Percentiles rank a stretch among this genome's conserved stretches.
phyloP scores from a whole-genome alignment of 2,329 filamentous ascomycete genomes.

The Diaporthe nobilis region DNA sequence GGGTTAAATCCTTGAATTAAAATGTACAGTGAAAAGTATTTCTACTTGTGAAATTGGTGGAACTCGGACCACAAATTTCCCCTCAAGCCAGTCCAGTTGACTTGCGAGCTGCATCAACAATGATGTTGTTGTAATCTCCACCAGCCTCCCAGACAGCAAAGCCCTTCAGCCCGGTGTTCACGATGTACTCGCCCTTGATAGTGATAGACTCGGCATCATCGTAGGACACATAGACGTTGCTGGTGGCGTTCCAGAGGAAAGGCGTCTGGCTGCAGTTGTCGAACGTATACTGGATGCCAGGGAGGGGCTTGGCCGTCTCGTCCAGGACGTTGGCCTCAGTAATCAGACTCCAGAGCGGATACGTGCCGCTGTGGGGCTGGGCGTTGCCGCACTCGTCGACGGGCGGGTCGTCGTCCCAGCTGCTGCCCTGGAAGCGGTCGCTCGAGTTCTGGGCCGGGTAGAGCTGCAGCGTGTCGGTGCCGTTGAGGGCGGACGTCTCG shows the following conservation, averaged over 20 bases:
- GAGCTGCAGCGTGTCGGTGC: constrained; percentile 33
- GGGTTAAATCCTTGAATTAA: neutral
- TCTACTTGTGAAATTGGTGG: neutral
- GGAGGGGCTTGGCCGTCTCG: constrained; percentile 34
- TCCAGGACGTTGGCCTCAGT: constrained; percentile 42
- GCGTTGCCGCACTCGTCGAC: constrained; percentile 41
- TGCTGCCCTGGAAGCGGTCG: constrained; percentile 43
- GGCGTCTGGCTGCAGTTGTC: constrained; percentile 43
- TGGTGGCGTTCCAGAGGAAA: constrained; percentile 37
- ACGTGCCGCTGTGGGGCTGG: constrained; percentile 41
- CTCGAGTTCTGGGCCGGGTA: constrained; percentile 43
- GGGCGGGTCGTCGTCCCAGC: constrained; percentile 43
- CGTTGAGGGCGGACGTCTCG: constrained; percentile 35
- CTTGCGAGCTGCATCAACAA: constrained; percentile 37
- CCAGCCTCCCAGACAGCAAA: constrained; percentile 42
- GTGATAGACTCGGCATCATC: constrained; percentile 41
- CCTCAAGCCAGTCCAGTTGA: constrained; percentile 28
- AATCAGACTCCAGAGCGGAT: constrained; percentile 41
- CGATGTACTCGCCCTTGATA: constrained; percentile 41
- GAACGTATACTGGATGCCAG: constrained; percentile 33
- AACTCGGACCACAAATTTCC: accelerated
- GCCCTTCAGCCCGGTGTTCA: constrained; percentile 37
- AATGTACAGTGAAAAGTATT: neutral
- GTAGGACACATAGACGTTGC: constrained; percentile 41
- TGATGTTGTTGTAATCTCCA: constrained; percentile 44